phyloP scores from a whole-genome alignment of 306 rosid genomes.

The Trifolium subterraneum region DNA sequence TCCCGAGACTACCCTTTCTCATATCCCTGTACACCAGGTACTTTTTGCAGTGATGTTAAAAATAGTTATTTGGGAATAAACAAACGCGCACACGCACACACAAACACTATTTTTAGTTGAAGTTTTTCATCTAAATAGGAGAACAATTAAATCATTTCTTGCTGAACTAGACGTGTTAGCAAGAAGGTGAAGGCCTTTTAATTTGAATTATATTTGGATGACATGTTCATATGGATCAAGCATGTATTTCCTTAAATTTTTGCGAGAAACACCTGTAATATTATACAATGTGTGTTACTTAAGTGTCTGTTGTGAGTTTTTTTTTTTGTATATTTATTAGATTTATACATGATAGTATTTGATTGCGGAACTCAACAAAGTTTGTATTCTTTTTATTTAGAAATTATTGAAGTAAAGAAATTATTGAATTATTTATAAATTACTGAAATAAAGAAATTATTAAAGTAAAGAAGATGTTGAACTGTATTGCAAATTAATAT shows the following conservation, averaged over 20 bases:
- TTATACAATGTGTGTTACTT: neutral
- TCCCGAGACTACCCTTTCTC: conserved; percentile 82
- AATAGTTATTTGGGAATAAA: conserved; percentile 25
- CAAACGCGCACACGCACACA: neutral
- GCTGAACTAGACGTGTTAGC: neutral
- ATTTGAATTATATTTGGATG: conserved; percentile 7
- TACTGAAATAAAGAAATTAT: no score
- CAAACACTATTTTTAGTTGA: neutral
- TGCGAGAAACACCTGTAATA: neutral
- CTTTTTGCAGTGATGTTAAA: conserved; percentile 25
- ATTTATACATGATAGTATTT: no score
- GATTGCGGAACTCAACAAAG: no score
- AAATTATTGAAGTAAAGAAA: no score
- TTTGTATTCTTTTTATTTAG: no score
- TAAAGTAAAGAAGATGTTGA: no score
- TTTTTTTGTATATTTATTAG: no score
- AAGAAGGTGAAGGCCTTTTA: conserved; percentile 6
- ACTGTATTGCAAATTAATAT: no score
- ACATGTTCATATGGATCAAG: neutral
- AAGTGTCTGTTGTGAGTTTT: neutral
- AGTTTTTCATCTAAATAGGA: neutral
- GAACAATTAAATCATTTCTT: conserved; percentile 6
- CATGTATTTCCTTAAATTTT: conserved; percentile 11
- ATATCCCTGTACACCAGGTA: conserved; percentile 96
- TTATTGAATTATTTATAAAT: no score